Conservation (phyloP, 192 early-diverging fungal species). For the Dimargaris xerosporica region DNA sequence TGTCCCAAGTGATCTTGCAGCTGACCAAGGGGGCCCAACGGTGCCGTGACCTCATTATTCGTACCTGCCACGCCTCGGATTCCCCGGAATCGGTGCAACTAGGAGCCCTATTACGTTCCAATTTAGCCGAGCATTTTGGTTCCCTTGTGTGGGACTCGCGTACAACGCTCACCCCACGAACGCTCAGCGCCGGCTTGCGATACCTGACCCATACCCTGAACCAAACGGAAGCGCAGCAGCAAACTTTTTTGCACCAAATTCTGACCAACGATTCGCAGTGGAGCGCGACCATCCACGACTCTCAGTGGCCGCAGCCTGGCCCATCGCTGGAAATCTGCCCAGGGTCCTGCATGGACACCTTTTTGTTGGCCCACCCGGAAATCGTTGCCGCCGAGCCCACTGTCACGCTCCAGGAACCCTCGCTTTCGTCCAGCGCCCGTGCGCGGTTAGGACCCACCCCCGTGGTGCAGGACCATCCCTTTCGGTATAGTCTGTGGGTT, state of each 20-base stretch:
- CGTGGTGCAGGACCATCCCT: too few species aligned
- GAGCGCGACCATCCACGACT: not conserved
- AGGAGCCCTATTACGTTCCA: not conserved
- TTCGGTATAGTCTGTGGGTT: too few species aligned
- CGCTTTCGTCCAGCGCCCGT: too few species aligned
- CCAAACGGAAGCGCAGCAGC: not conserved
- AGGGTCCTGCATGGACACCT: not conserved
- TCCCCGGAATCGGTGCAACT: not conserved
- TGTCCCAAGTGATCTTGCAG: too few species aligned
- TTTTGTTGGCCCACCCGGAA: not conserved
- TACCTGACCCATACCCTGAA: not conserved
- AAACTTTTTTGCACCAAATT: not conserved
- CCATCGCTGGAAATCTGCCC: not conserved
- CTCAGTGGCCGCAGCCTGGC: not conserved
- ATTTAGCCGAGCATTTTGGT: not conserved
- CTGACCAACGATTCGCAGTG: not conserved
- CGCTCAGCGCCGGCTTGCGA: not conserved
- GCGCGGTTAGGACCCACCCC: too few species aligned
- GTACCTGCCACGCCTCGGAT: not conserved
- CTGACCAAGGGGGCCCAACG: not conserved
- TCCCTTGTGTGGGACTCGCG: not conserved
- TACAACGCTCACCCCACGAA: not conserved
- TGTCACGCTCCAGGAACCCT: too few species aligned
- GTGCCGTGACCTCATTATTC: not conserved
- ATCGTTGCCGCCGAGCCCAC: too few species aligned